Conservation (phyloP, 2,329 filamentous ascomycete species). For the Microdochium nivale region DNA sequence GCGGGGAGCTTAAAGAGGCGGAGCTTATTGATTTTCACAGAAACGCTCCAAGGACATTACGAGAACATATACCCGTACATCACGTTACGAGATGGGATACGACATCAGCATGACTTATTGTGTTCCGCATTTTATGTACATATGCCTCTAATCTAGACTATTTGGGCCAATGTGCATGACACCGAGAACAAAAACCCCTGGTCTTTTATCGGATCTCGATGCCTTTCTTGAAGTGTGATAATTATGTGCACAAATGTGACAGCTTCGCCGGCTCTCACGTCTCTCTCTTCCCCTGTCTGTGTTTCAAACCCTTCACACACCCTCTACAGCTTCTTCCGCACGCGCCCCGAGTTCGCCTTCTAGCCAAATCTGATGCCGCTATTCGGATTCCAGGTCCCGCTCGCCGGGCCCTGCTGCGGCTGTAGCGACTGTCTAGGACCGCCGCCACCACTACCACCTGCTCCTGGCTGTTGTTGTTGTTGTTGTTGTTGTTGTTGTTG, state of each 20-base stretch:
- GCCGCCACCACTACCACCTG: constrained; percentile 4
- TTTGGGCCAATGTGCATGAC: background rate
- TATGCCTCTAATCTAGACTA: background rate
- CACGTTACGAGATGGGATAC: background rate
- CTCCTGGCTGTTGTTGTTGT: constrained; percentile 7
- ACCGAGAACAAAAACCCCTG: too few relatives aligned
- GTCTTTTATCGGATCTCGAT: too few relatives aligned
- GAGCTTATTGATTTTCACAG: background rate
- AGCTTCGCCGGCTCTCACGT: too few relatives aligned
- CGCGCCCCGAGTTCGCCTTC: constrained; percentile 23
- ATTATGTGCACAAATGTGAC: too few relatives aligned
- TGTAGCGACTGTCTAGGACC: constrained; percentile 2
- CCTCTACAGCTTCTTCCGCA: background rate
- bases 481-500: background rate
- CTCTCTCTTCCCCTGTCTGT: background rate
- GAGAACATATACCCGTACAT: background rate
- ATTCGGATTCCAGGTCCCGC: constrained; percentile 50
- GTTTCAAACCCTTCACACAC: background rate
- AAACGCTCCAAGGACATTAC: background rate
- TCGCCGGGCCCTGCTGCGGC: constrained; percentile 9
- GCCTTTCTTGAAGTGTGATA: too few relatives aligned
- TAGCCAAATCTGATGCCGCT: constrained; percentile 38
- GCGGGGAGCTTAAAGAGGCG: background rate
- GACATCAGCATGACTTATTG: background rate
- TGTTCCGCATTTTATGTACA: background rate